Evolutionary conservation across 164 flowering plant genomes (phyloP).

Genomic region (Amborella trichopoda): DNA sequence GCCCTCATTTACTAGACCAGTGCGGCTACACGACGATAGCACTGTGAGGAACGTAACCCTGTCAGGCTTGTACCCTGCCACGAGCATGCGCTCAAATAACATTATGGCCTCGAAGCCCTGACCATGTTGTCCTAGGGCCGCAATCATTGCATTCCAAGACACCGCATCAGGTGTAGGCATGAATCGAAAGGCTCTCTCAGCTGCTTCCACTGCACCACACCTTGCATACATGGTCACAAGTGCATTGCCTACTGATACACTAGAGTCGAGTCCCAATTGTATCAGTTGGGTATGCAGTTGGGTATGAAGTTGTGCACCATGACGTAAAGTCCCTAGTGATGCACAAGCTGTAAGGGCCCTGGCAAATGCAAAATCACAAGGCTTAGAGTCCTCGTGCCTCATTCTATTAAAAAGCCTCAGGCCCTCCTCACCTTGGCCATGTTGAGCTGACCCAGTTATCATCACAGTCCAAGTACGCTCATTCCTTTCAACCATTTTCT

Average conservation of each 20-base stretch:
- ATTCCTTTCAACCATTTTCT: constrained; percentile 25
- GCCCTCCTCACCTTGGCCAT: constrained; percentile 62
- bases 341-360: constrained; percentile 63
- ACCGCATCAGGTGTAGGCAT: constrained; percentile 42
- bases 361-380: constrained; percentile 69
- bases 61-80: constrained; percentile 47
- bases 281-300: constrained; percentile 64
- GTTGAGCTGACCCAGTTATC: constrained; percentile 57
- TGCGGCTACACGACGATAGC: constrained; percentile 75
- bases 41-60: constrained; percentile 62
- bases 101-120: constrained; percentile 44
- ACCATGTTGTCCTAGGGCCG: constrained; percentile 74
- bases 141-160: constrained; percentile 64
- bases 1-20: constrained; percentile 62
- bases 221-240: constrained; percentile 72
- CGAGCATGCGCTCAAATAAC: constrained; percentile 51
- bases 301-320: constrained; percentile 39
- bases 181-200: constrained; percentile 30
- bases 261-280: constrained; percentile 40
- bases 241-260: constrained; percentile 72
- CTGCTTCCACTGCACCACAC: constrained; percentile 62
- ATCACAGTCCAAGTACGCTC: constrained; percentile 39
- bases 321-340: constrained; percentile 58
- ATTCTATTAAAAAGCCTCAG: constrained; percentile 50
- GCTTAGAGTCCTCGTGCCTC: constrained; percentile 37